Conservation (phyloP, 1,284 basidiomycete genomes). For the Naganishia albida region DNA sequence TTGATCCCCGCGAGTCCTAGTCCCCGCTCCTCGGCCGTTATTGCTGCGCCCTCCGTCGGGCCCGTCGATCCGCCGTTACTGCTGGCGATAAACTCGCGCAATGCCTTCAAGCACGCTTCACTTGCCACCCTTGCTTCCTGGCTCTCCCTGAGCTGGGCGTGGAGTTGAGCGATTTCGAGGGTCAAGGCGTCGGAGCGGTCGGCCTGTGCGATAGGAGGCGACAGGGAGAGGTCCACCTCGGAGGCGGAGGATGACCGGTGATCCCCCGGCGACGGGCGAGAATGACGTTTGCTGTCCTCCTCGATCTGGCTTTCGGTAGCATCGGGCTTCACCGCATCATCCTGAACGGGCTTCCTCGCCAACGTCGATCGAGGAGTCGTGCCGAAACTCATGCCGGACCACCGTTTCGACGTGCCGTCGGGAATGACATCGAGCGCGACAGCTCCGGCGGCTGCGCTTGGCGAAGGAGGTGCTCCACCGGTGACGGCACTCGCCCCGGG, state of each 20-base stretch:
- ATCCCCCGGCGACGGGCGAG: background rate
- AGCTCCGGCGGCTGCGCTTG: slow-evolving; percentile 5
- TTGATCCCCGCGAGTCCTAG: slow-evolving; percentile 48
- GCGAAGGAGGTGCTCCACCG: slow-evolving; percentile 33
- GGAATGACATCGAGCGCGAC: background rate
- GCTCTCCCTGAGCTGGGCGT: slow-evolving; percentile 67
- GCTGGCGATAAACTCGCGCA: slow-evolving; percentile 76
- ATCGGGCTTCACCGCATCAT: too few species aligned
- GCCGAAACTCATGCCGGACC: slow-evolving; percentile 23
- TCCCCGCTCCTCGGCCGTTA: background rate
- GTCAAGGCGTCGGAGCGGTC: slow-evolving; percentile 55
- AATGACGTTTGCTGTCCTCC: background rate
- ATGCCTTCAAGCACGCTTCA: slow-evolving; percentile 76
- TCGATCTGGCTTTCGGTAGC: too few species aligned
- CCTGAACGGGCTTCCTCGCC: background rate
- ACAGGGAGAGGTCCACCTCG: background rate
- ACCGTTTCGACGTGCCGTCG: slow-evolving; percentile 9
- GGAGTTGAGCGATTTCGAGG: slow-evolving; percentile 63
- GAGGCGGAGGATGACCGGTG: background rate
- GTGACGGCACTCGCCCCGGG: background rate
- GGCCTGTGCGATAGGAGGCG: background rate
- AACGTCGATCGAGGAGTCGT: background rate
- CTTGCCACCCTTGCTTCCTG: slow-evolving; percentile 81
- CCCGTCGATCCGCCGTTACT: slow-evolving; percentile 32
- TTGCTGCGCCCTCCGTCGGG: slow-evolving; percentile 20